phyloP scores from a whole-genome alignment of 163 green algal genomes.

The Chlorella variabilis region DNA sequence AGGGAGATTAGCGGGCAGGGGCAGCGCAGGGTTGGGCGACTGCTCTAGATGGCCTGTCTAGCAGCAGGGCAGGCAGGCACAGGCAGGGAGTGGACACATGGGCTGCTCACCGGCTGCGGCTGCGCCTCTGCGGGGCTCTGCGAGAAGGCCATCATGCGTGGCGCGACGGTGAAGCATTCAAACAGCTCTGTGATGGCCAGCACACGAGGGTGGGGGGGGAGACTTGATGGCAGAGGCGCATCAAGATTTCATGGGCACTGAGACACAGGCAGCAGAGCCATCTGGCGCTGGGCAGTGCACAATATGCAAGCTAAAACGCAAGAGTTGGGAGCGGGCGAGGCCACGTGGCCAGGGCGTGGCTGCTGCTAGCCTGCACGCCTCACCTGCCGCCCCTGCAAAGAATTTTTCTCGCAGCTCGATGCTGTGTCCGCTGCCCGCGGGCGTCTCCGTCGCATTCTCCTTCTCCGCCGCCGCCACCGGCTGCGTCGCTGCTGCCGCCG shows the following conservation, averaged over 20 bases:
- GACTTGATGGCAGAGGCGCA: no score
- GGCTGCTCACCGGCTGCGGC: slow-evolving; percentile 6
- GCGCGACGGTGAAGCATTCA: slow-evolving; percentile 78
- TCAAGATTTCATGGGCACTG: no score
- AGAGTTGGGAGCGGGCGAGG: no score
- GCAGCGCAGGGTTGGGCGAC: no score
- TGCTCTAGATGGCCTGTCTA: no score
- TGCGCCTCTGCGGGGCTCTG: slow-evolving; percentile 70
- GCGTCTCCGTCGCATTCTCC: slow-evolving; percentile 15
- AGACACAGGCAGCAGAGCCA: no score
- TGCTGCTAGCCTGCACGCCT: neutral
- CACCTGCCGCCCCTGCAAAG: slow-evolving; percentile 67
- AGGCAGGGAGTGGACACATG: neutral
- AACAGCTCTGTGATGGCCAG: slow-evolving; percentile 76
- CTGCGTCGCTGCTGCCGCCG: slow-evolving; percentile 2
- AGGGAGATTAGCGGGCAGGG: no score
- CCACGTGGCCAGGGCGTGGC: no score
- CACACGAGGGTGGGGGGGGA: neutral
- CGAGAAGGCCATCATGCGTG: slow-evolving; percentile 73
- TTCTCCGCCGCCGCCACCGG: slow-evolving; percentile 1
- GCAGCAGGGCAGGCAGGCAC: slow-evolving; percentile 45
- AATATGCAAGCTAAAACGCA: no score
- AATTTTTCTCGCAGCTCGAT: slow-evolving; percentile 86
- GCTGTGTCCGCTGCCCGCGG: slow-evolving; percentile 27
- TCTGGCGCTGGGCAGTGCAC: no score